phyloP scores from a whole-genome alignment of 768 basidiomycete species.

The Leccinum arenicola region DNA sequence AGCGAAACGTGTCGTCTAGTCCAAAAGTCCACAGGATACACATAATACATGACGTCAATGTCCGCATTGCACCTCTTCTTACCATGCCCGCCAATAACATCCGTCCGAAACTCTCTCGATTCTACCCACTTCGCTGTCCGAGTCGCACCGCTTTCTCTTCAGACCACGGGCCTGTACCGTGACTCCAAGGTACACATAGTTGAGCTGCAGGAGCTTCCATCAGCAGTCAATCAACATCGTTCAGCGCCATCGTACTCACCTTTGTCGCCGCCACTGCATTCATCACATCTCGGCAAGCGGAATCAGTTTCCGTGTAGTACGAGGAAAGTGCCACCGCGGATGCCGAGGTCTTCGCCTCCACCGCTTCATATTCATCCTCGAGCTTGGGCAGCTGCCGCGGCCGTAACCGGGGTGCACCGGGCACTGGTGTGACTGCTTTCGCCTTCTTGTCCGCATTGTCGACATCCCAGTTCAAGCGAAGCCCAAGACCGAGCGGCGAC shows the following conservation, averaged over 20 bases:
- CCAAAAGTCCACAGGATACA: constrained; percentile 1
- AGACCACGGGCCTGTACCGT: constrained; percentile 1
- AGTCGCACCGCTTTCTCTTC: constrained; percentile 20
- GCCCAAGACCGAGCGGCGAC: constrained; percentile 8
- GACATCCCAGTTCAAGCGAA: not conserved
- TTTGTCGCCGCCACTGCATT: constrained; percentile 2
- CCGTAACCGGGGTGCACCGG: constrained; percentile 24
- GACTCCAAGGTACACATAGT: constrained; percentile 4
- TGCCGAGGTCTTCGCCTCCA: not conserved
- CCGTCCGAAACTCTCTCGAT: not conserved
- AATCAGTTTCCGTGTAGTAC: not conserved
- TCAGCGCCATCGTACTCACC: constrained; percentile 8
- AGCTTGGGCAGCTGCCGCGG: constrained; percentile 20
- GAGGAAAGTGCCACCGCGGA: not conserved
- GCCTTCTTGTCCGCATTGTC: constrained; percentile 1
- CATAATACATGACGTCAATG: not conserved
- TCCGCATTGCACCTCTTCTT: not conserved
- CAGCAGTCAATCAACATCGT: not conserved
- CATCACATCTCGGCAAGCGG: not conserved
- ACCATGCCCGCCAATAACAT: not conserved
- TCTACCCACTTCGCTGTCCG: not conserved
- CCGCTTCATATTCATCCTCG: not conserved
- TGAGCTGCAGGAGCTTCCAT: not conserved
- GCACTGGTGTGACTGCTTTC: constrained; percentile 1
- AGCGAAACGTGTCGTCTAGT: not conserved